phyloP scores from a whole-genome alignment of 129 eudicot species.

The Sambucus nigra region DNA sequence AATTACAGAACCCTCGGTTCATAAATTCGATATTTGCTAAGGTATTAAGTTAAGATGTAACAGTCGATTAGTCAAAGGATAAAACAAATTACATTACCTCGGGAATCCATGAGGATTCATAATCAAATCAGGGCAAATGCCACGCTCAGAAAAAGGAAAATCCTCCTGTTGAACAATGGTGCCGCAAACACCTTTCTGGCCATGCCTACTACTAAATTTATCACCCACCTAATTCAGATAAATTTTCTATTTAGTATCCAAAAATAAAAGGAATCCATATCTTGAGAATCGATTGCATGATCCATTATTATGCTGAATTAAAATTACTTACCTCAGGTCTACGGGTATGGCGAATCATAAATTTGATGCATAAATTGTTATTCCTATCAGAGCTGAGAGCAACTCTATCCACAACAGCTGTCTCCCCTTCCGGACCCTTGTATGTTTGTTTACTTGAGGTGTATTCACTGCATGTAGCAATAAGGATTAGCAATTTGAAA shows the following conservation, averaged over 20 bases:
- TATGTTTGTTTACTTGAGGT: constrained; percentile 48
- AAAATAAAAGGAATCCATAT: constrained; percentile 1
- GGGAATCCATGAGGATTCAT: constrained; percentile 99
- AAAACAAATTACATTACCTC: constrained; percentile 37
- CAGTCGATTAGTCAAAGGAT: too few relatives aligned
- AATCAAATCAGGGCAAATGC: constrained; percentile 95
- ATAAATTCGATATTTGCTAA: too few relatives aligned
- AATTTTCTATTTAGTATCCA: constrained; percentile 1
- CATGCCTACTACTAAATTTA: constrained; percentile 95
- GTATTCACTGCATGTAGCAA: constrained; percentile 40
- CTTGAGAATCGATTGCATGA: neutral
- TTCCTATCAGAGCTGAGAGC: constrained; percentile 54
- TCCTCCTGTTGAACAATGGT: constrained; percentile 93
- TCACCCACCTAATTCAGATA: constrained; percentile 64
- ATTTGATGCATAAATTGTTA: constrained; percentile 49
- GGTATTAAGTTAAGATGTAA: too few relatives aligned
- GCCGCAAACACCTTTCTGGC: constrained; percentile 99
- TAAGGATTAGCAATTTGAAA: constrained; percentile 9
- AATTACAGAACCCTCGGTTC: too few relatives aligned
- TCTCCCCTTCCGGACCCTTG: constrained; percentile 88
- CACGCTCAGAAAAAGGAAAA: constrained; percentile 93
- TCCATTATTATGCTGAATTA: constrained; percentile 5
- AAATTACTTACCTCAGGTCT: constrained; percentile 87
- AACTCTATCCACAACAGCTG: constrained; percentile 81
- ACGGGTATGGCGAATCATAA: constrained; percentile 86